Conservation (phyloP, 2,329 filamentous ascomycete species). For the Trichoderma koningii region DNA sequence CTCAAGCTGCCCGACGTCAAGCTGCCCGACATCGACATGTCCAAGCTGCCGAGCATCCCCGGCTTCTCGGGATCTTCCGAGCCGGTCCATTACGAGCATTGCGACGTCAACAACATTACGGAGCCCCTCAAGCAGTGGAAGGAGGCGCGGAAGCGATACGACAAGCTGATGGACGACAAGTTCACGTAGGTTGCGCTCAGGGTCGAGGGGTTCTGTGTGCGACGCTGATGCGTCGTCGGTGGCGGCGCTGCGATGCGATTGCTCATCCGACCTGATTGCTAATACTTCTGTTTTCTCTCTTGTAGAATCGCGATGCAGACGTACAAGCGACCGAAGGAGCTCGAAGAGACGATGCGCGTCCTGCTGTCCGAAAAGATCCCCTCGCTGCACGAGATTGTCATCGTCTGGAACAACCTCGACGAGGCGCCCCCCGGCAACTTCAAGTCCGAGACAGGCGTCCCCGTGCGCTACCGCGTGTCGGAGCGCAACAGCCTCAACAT, state of each 20-base stretch:
- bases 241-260: neutral
- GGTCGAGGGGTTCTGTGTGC: neutral
- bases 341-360: constrained; percentile 32
- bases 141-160: constrained; percentile 40
- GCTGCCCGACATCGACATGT: constrained; percentile 25
- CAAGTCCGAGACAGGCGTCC: constrained; percentile 32
- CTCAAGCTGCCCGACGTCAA: constrained; percentile 18
- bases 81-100: constrained; percentile 1
- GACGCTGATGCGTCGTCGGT: neutral
- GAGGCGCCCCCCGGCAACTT: constrained; percentile 32
- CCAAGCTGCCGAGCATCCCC: constrained; percentile 13
- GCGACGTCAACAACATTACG: constrained; percentile 23
- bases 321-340: constrained; percentile 34
- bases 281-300: neutral
- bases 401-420: constrained; percentile 37
- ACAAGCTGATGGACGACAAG: constrained; percentile 40
- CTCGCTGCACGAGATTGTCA: constrained; percentile 36
- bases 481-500: constrained; percentile 34
- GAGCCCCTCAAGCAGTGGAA: constrained; percentile 20
- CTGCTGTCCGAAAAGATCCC: constrained; percentile 32
- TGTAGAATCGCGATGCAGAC: constrained; percentile 35
- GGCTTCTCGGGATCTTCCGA: constrained; percentile 5
- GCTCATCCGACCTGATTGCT: neutral
- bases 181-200: constrained; percentile 33
- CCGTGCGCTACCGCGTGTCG: constrained; percentile 34